phyloP scores from a whole-genome alignment of 768 basidiomycete genomes.

The Hirschioporus abietinus region DNA sequence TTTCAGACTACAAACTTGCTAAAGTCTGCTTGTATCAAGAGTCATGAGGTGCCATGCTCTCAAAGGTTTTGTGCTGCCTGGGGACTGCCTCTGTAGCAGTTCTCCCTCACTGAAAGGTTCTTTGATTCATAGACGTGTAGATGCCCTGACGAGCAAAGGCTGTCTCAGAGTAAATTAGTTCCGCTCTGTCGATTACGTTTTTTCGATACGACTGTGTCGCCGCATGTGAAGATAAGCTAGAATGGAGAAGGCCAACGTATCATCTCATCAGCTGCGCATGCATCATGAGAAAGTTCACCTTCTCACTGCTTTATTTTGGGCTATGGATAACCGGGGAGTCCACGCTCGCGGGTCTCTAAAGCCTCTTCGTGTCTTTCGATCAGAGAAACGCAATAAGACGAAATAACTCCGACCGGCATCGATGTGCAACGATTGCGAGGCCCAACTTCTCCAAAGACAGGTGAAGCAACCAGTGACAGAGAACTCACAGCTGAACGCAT shows the following conservation, averaged over 20 bases:
- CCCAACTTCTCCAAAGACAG: background rate
- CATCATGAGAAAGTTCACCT: background rate
- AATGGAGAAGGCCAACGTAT: background rate
- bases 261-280: background rate
- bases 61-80: no score
- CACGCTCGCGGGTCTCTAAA: background rate
- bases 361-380: background rate
- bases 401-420: background rate
- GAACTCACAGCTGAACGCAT: background rate
- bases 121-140: background rate
- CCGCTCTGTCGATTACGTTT: background rate
- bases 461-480: background rate
- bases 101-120: background rate
- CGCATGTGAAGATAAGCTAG: background rate
- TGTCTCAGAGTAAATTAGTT: background rate
- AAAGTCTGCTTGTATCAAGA: no score
- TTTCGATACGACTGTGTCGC: background rate
- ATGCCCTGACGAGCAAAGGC: background rate
- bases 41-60: no score
- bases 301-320: background rate
- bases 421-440: background rate
- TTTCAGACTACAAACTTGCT: no score
- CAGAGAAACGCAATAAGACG: background rate
- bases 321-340: background rate
- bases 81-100: no score